Evolutionary conservation across 495 filamentous ascomycete species (phyloP).

Genomic region (Sordaria brevicollis): DNA sequence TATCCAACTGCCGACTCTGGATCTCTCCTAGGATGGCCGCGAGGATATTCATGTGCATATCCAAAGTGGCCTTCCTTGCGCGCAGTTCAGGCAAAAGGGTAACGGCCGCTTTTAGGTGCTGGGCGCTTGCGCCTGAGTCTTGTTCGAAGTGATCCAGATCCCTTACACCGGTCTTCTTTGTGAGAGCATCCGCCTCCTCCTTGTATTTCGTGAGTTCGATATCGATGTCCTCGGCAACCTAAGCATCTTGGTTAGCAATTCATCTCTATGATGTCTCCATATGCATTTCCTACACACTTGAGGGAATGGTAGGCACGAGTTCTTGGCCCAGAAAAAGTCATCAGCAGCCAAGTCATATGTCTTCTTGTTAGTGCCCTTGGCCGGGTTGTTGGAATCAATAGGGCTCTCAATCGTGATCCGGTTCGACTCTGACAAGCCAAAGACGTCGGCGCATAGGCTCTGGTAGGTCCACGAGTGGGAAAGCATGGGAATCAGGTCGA

Average conservation of each 20-base stretch:
- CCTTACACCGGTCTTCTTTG: constrained; percentile 85
- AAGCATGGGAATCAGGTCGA: constrained; percentile 96
- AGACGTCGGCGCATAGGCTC: constrained; percentile 87
- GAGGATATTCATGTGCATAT: constrained; percentile 90
- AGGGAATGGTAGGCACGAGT: constrained; percentile 87
- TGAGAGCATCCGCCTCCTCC: constrained; percentile 90
- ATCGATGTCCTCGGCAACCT: constrained; percentile 34
- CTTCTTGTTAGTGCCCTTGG: constrained; percentile 64
- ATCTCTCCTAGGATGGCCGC: constrained; percentile 20
- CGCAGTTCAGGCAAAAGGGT: constrained; percentile 84
- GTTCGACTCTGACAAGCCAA: constrained; percentile 54
- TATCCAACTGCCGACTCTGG: constrained; percentile 77
- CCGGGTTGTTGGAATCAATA: constrained; percentile 62
- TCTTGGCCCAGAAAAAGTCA: constrained; percentile 96
- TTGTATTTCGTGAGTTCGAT: constrained; percentile 87
- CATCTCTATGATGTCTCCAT: not conserved
- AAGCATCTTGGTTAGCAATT: not conserved
- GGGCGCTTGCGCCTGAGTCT: constrained; percentile 76
- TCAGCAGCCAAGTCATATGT: constrained; percentile 81
- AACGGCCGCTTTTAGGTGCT: constrained; percentile 92
- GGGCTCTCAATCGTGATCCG: constrained; percentile 87
- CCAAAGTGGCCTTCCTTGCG: constrained; percentile 80
- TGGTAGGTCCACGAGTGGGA: constrained; percentile 99
- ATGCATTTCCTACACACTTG: constrained; percentile 45
- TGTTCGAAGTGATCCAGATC: constrained; percentile 90